Evolutionary conservation across 768 basidiomycete species (phyloP), one percentile per base, ranked within the genome.

Genomic region (Agrocybe pediades): DNA sequence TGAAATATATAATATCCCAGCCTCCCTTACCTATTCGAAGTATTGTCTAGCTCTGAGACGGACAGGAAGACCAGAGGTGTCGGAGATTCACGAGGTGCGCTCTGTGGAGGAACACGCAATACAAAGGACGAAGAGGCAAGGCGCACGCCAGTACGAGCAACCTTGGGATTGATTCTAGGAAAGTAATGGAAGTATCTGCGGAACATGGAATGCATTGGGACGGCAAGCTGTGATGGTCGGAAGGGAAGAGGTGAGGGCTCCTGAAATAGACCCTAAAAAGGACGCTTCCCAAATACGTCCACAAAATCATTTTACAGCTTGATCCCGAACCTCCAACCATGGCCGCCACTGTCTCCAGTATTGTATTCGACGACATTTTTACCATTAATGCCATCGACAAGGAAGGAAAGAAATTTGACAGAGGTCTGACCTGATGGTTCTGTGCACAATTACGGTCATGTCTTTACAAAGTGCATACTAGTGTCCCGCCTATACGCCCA

Each of bases 401-500:
- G 70, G 95, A 95, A 62, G 96, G 96, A 43, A 97, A 91, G 78
- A 97, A 95, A 70, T 99, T 98, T 63, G 97, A 99, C 72, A 79
- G 96, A 87, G 96, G 96, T 95, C 52, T 44, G 85, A 65, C 40
- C 52, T 41, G 45, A 21, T 43, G 24, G n/a, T 20, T 46, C 54
- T 54, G 23, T 21, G 49, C 41, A 53, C n/a, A 33, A 11, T 46
- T 41, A 49, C 51, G 36, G 23, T 29, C 41, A 41, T 48, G 51
- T 57, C 51, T 54, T 60, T 46, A 51, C 40, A 55, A 47, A 57
- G 46, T 46, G 25, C 27, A 4, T 36, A 36, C 20, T 69, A 98
- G 97, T 99, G 29, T 96, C 96, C 20, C 86, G 97, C 26, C 81
- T 98, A 45, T 86, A 87, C 64, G 95, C 88, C 23, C 86, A 86